Evolutionary conservation across 2,329 filamentous ascomycete genomes (phyloP), one percentile per base, ranked within the genome.

Genomic region (Calonectria honghensis): DNA sequence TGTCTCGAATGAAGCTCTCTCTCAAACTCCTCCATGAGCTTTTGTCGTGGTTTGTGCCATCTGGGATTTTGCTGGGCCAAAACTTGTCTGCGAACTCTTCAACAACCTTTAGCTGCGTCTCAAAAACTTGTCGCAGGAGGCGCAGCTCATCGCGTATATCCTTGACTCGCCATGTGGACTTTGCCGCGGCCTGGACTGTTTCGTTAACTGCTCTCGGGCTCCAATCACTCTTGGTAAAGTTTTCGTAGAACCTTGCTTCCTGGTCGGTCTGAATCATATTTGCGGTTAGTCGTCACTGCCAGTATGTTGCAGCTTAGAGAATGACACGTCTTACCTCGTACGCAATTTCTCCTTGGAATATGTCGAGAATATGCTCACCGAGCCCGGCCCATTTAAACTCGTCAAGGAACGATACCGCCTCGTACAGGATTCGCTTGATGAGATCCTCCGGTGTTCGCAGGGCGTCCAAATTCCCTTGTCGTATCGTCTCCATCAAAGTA

Each of bases 341-440:
- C 9, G 74, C 74, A 29, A 76, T 75, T 20, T 68, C 59, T 9
- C 57, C 65, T 3, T 75, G 70, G 39, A 77, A 77, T 18, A 77
- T 72, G 32, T 77, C 76, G 5, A 77, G 70, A 16, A 77, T 37
- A 37, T 77, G 72, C 13, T 64, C 68, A 2, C 76, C 76, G 4
- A 77, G 67, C 4, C 76, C 76, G 2, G 76, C 74, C 29, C 70
- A 75, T n/a, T 66, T 61, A 14, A 77, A 77, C 37, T 77, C 72
- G 7, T 76, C 68, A 1, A 70, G 68, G 31, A 76, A 77, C 0
- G 74, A 73, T 1, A 70, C 72, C 10, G 69, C 31, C 31, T 77
- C 72, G 9, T 45, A 69, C 6, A 77, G 37, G 14, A 76, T 73
- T 6, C 41, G n/a, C 41, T 72, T 72, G 5, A 77, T 68, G 9